Base-by-base conservation (phyloP, 768 basidiomycete species). In the Podaxis sp. region DNA sequence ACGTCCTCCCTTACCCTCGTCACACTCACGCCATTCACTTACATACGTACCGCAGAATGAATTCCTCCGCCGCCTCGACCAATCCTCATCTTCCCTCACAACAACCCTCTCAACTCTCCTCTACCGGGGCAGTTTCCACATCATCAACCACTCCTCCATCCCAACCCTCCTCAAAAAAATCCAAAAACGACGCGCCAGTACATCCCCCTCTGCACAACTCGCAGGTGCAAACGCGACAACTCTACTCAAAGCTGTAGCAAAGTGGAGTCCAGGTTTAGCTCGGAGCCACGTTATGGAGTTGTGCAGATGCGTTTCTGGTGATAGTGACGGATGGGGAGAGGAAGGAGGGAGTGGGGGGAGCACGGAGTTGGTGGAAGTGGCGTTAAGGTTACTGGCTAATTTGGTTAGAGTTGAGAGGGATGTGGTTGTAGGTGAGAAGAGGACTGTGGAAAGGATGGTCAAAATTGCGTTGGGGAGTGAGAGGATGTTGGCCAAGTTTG, bases 111-210 rank as follows among this genome's bases (percentile, higher is more conserved):
- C 81, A 1, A 76, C 76, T 44, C 74, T 98, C 66, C 75, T 96
- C 44, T 90, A 89, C 36, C 84, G 87, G 17, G 84, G 85, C 3
- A 85, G 83, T 54, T 84, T 90, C 55, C 85, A 87, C 53, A 80
- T 95, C 67, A 67, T 96, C 70, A 97, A 96, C 70, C 87, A 89
- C 56, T 94, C 96, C 0, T 91, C 90, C 0, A 83, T 99, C 17
- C 87, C 95, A 1, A 87, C 87, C 0, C 81, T 99, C 24, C 74
- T 99, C 66, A 87, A 88, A 66, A 85, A 87, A 89, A 4, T 83
- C 84, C 57, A 86, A 82, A 60, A 78, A 71, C 75, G 28, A 72
- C 74, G n/a, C 74, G 72, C 40, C 76, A 77, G 59, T 65, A 70
- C 1, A 71, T 66, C 62, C 2, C 61, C 77, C 13, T 69, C 75